These are phyloP conservation scores for Diaporthe longicolla DNA, from an alignment of 2,329 filamentous ascomycete species.

Conservation along the genomic window DNA sequence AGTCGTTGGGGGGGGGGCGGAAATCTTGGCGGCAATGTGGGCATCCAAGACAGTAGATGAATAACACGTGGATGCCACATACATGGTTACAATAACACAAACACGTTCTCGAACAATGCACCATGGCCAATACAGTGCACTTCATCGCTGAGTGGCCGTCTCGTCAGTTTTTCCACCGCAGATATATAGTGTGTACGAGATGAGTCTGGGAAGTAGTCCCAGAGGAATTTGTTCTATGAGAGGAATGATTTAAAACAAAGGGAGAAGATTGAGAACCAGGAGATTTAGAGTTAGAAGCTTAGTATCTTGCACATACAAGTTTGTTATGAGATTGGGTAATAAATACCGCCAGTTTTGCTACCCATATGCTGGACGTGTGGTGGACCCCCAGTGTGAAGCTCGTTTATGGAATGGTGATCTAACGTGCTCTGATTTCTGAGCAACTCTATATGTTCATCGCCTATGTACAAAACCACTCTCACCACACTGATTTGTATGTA, in stretches of 20 bases:
- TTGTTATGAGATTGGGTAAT: background rate
- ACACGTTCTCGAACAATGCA: background rate
- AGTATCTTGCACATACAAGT: background rate
- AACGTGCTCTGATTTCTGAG: background rate
- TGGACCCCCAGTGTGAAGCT: background rate
- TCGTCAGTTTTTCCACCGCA: too few species aligned
- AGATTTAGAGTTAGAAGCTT: too few species aligned
- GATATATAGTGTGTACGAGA: too few species aligned
- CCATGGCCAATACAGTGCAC: too few species aligned
- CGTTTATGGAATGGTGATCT: background rate
- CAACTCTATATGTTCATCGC: background rate
- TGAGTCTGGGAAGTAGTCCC: too few species aligned
- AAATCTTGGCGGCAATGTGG: background rate
- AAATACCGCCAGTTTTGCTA: background rate
- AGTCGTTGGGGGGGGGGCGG: background rate
- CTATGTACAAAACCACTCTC: background rate
- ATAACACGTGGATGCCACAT: background rate
- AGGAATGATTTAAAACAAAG: too few species aligned
- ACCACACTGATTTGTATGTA: background rate
- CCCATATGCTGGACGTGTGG: background rate
- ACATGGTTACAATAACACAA: background rate
- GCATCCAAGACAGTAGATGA: background rate
- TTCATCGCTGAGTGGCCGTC: too few species aligned
- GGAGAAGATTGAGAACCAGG: too few species aligned
- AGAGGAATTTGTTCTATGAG: too few species aligned